Evolutionary conservation across 768 basidiomycete genomes (phyloP), one percentile per base, ranked within the genome.

Genomic region (Gloeopeniophorella convolvens): DNA sequence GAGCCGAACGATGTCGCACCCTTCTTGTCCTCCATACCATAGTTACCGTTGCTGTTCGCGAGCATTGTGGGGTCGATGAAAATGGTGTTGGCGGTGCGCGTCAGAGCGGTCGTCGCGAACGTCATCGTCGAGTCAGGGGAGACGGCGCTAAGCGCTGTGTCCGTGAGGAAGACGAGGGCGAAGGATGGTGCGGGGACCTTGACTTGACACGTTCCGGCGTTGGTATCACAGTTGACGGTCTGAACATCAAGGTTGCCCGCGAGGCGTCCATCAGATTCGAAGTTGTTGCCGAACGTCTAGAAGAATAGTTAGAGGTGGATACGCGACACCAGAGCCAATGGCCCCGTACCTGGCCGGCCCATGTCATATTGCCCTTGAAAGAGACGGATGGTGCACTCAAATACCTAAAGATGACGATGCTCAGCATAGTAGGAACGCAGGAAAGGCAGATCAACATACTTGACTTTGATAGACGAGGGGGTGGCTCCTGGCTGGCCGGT

Each of bases 121-220:
- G 64, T 66, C 57, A 75, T 75, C 4, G 83, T 83, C 13, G 66
- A 57, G 15, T 57, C 65, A 1, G 65, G 63, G 16, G 60, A 63
- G 6, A 66, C 61, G 39, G 71, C 72, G 0, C 64, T 48, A 27
- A 72, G 59, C 3, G 75, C 72, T 23, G 63, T 51, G 43, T 70
- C 64, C 4, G 68, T 75, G 26, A 90, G 68, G 71, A 87, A 88
- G 51, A 91, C 83, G 37, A 91, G 71, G 1, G 86, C 86, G 53
- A 84, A 81, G 31, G 78, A 78, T 0, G 89, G 88, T 0, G 85
- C 83, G 28, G 77, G 75, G 39, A 90, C 77, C 7, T 72, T 71
- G 42, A 90, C 70, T 20, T 65, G 56, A 64, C 89, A 90, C 0
- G 69, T 68, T 57, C 77, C 76, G 46, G 68, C 67, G 5, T 63